Evolutionary conservation across 768 basidiomycete species (phyloP).

Genomic region (Omphalotus guepiniiformis): DNA sequence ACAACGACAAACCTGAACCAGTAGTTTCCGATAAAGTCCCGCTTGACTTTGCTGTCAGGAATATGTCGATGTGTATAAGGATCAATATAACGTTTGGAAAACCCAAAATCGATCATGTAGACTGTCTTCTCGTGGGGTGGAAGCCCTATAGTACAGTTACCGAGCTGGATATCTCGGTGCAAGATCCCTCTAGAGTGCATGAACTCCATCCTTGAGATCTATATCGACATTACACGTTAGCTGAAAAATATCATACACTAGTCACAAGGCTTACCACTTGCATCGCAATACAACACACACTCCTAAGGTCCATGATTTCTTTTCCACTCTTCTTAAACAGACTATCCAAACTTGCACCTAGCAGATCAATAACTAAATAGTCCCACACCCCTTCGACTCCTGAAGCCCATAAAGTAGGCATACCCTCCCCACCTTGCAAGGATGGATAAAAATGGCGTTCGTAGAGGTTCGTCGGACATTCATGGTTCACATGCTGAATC

Average conservation of each 20-base stretch:
- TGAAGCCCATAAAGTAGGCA: conserved; percentile 67
- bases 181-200: conserved; percentile 74
- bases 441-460: conserved; percentile 67
- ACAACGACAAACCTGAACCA: conserved; percentile 58
- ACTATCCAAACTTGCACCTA: conserved; percentile 65
- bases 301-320: conserved; percentile 62
- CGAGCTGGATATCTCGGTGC: conserved; percentile 77
- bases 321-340: conserved; percentile 54
- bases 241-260: conserved; percentile 1
- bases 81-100: conserved; percentile 76
- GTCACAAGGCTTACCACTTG: conserved; percentile 54
- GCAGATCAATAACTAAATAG: conserved; percentile 72
- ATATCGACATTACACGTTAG: not conserved
- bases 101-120: conserved; percentile 87
- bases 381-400: conserved; percentile 58
- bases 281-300: conserved; percentile 70
- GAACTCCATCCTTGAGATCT: conserved; percentile 70
- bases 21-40: conserved; percentile 81
- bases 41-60: conserved; percentile 58
- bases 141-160: conserved; percentile 67
- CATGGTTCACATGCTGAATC: conserved; percentile 62
- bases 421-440: conserved; percentile 67
- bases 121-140: conserved; percentile 53
- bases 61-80: conserved; percentile 62
- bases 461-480: conserved; percentile 73